Percentiles rank a stretch among this genome's conserved stretches.
Conservation (phyloP, 2,329 filamentous ascomycete genomes). For the Allantophomopsis lycopodina region DNA sequence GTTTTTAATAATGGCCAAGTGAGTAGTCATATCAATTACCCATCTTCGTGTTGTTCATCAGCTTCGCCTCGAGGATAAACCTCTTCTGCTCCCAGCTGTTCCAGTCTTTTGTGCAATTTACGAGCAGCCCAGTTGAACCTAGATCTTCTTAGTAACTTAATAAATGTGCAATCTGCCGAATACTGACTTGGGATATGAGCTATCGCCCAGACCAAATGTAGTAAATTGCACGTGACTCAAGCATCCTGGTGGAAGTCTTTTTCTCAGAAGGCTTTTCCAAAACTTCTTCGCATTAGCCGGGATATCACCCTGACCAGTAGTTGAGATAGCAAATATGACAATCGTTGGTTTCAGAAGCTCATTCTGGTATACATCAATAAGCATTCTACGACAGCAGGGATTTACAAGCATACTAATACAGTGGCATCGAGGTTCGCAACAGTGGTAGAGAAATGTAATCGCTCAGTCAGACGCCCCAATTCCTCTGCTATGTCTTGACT, state of each 20-base stretch:
- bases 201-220: conserved; percentile 86
- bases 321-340: conserved; percentile 74
- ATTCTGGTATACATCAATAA: conserved; percentile 23
- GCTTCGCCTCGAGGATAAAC: conserved; percentile 73
- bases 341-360: conserved; percentile 36
- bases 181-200: conserved; percentile 75
- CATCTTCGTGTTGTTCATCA: conserved; percentile 88
- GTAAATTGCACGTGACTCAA: conserved; percentile 60
- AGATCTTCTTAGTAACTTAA: conserved; percentile 1
- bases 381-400: conserved; percentile 5
- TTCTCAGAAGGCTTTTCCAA: conserved; percentile 75
- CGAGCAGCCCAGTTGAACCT: conserved; percentile 90
- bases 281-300: conserved; percentile 71
- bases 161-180: not conserved
- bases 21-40: conserved; percentile 33
- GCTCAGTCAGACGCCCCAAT: conserved; percentile 58
- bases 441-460: conserved; percentile 64
- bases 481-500: conserved; percentile 85
- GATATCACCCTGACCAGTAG: conserved; percentile 88
- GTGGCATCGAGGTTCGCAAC: conserved; percentile 68
- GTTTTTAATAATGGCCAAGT: not conserved
- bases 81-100: conserved; percentile 69
- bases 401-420: conserved; percentile 46
- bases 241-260: conserved; percentile 59
- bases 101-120: conserved; percentile 72